phyloP scores from a whole-genome alignment of 805 yeast species.

The Wickerhamiella kurtzmanii region DNA sequence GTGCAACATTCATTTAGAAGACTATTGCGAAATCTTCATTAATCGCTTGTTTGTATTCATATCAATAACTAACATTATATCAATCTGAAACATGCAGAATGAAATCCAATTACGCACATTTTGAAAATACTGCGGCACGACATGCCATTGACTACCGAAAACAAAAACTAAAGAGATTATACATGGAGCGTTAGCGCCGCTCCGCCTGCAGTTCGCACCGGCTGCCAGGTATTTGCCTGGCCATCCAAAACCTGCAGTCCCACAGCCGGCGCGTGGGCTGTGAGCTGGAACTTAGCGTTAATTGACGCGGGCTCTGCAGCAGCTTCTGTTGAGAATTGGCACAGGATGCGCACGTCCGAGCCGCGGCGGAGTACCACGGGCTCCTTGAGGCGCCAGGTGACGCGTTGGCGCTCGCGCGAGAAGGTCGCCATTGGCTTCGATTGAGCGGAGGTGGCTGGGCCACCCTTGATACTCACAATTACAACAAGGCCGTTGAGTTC shows the following conservation, averaged over 20 bases:
- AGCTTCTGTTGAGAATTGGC: slow-evolving; percentile 64
- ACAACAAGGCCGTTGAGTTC: slow-evolving; percentile 47
- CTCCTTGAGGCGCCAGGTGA: slow-evolving; percentile 63
- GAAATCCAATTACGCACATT: no score
- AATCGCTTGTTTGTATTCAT: neutral
- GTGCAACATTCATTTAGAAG: neutral
- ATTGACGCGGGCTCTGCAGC: slow-evolving; percentile 45
- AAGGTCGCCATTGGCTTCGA: slow-evolving; percentile 89
- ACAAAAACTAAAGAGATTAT: neutral
- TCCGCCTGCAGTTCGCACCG: neutral
- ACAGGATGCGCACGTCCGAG: slow-evolving; percentile 49
- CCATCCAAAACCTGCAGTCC: slow-evolving; percentile 1
- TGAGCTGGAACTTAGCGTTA: neutral
- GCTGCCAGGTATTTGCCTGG: slow-evolving; percentile 1
- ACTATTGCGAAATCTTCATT: neutral
- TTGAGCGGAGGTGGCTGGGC: slow-evolving; percentile 52
- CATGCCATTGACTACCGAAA: no score
- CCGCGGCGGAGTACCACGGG: slow-evolving; percentile 27
- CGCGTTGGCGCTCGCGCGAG: slow-evolving; percentile 70
- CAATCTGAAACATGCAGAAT: neutral
- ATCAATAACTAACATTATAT: neutral
- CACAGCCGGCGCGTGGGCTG: neutral
- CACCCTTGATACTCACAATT: slow-evolving; percentile 49
- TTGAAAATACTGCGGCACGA: no score
- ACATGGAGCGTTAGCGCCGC: neutral